Conservation (phyloP, 2,329 filamentous ascomycete genomes). For the Aspergillus japonicus region DNA sequence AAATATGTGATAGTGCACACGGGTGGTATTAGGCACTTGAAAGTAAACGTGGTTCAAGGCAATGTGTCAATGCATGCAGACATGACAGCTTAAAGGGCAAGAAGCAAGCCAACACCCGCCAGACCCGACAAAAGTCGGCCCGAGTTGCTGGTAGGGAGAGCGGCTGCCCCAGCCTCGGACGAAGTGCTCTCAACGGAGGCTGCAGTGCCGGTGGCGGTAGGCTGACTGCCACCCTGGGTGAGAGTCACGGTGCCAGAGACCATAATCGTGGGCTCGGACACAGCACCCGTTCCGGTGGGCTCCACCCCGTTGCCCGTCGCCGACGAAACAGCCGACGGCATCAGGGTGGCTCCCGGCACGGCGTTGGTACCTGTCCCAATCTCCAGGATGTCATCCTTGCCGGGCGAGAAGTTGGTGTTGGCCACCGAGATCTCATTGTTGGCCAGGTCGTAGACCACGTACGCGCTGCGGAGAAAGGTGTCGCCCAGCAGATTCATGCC, state of each 20-base stretch:
- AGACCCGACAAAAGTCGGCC: slow-evolving; percentile 21
- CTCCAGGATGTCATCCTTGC: slow-evolving; percentile 49
- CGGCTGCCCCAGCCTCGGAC: slow-evolving; percentile 12
- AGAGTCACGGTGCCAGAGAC: neutral
- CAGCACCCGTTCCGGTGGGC: neutral
- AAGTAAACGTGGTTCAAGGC: neutral
- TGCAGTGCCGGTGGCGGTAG: slow-evolving; percentile 8
- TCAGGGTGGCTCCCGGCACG: slow-evolving; percentile 51
- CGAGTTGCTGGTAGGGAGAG: slow-evolving; percentile 13
- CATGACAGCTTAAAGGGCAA: slow-evolving; percentile 12
- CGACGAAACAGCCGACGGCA: slow-evolving; percentile 3
- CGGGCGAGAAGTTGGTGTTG: slow-evolving; percentile 63
- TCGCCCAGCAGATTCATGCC: slow-evolving; percentile 66
- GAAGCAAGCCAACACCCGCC: slow-evolving; percentile 20
- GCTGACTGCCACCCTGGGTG: slow-evolving; percentile 2
- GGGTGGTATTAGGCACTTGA: neutral
- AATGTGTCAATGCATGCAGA: neutral
- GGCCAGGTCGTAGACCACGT: slow-evolving; percentile 71
- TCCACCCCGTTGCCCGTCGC: slow-evolving; percentile 2
- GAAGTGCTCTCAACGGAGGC: slow-evolving; percentile 1
- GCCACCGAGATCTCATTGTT: slow-evolving; percentile 72
- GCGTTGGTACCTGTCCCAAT: slow-evolving; percentile 49
- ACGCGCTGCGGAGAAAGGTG: slow-evolving; percentile 72
- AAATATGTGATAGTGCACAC: neutral
- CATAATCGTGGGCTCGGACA: neutral